Percentiles rank a stretch among this genome's conserved stretches.
These are phyloP conservation scores for Parathielavia hyrcaniae DNA, from an alignment of 495 filamentous ascomycete species.

Conservation along the genomic window DNA sequence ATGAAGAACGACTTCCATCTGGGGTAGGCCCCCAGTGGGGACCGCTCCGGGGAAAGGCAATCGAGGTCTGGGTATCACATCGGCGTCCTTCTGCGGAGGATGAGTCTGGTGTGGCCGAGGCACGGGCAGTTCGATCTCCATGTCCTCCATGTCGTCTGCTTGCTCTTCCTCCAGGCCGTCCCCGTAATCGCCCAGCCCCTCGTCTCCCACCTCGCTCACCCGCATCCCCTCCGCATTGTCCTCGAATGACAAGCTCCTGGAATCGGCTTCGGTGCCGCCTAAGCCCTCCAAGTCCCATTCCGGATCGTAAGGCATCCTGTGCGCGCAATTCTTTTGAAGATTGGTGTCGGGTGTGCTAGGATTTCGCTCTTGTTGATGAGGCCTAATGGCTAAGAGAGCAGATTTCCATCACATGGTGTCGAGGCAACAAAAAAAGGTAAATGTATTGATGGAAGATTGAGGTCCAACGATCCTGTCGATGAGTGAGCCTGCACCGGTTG, in stretches of 20 bases:
- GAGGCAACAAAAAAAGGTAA: too few species aligned
- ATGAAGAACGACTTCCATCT: constrained; percentile 11
- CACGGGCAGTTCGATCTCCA: constrained; percentile 10
- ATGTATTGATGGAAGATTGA: too few species aligned
- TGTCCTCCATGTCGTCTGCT: constrained; percentile 4
- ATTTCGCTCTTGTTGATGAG: neutral
- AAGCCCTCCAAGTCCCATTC: constrained; percentile 5
- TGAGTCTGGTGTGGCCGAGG: neutral
- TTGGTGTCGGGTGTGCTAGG: neutral
- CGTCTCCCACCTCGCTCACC: neutral
- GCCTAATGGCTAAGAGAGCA: neutral
- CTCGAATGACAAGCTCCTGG: neutral
- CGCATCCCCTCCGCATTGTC: neutral
- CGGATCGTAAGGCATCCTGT: constrained; percentile 22
- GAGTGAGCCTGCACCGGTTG: too few species aligned
- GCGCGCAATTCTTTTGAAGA: neutral
- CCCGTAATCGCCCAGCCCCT: neutral
- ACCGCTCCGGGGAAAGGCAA: constrained; percentile 2
- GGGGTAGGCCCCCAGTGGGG: neutral
- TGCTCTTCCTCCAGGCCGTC: neutral
- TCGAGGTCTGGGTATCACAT: neutral
- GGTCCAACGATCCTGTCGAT: too few species aligned
- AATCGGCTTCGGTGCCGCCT: neutral
- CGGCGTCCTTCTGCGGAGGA: neutral
- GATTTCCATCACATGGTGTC: too few species aligned